Percentiles rank a stretch among this genome's conserved stretches.
Conservation (phyloP, 257 asterid species). For the Apocynum venetum region DNA sequence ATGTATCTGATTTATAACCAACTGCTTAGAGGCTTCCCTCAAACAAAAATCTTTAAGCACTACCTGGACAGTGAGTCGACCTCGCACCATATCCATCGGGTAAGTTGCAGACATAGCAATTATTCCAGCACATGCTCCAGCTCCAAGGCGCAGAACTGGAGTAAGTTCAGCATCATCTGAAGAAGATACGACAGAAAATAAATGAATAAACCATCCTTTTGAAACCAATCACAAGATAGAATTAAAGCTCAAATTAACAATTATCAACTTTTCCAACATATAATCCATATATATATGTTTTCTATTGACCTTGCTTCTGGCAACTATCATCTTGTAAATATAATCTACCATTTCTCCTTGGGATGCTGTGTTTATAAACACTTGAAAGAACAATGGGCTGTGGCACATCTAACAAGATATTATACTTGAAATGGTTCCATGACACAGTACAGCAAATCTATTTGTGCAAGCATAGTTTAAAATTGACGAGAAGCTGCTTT, state of each 20-base stretch:
- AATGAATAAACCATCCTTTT: neutral
- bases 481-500: neutral
- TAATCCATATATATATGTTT: neutral
- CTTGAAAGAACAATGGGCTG: neutral
- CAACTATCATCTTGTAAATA: neutral
- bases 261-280: neutral
- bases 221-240: neutral
- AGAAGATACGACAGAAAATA: constrained; percentile 10
- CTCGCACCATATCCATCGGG: constrained; percentile 98
- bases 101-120: constrained; percentile 98
- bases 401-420: neutral
- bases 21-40: neutral
- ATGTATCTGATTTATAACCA: neutral
- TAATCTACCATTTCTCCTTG: neutral
- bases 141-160: constrained; percentile 85
- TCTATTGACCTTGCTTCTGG: neutral
- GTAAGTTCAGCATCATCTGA: constrained; percentile 81
- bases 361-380: neutral
- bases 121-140: constrained; percentile 99
- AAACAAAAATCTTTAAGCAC: neutral
- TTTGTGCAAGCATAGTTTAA: neutral
- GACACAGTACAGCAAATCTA: neutral
- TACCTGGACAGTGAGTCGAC: constrained; percentile 94
- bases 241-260: neutral
- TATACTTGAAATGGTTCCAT: neutral